Evolutionary conservation across 1,284 basidiomycete species (phyloP), one percentile per base, ranked within the genome.

Genomic region (Microbotryum intermedium): DNA sequence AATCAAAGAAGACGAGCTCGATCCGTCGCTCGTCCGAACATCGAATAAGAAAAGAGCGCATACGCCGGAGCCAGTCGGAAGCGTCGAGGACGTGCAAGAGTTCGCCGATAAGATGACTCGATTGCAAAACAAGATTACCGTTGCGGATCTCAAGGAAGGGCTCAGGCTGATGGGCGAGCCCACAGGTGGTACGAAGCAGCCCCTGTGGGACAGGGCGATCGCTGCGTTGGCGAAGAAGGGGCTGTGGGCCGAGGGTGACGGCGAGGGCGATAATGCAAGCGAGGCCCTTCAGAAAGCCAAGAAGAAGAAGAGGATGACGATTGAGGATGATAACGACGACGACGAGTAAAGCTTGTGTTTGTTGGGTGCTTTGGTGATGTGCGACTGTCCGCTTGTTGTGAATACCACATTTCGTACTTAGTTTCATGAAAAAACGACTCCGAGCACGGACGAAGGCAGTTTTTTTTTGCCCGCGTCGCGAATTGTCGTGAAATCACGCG

Each of bases 131-230:
- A 53, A 64, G 29, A 39, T 64, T 34, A 66, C 55, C 29, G 53
- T 64, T 23, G 58, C 53, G 43, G 45, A 57, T 9, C 57, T 70
- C 46, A 70, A 68, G 51, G 30, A 51, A 8, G 63, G 56, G 6
- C 50, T 68, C 25, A 66, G 53, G 49, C 39, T 43, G 18, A 60
- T 68, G 42, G 55, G 58, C 18, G 43, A 55, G 23, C 39, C 46
- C 23, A 50, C 30, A 18, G 26, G 50, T 9, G 58, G 66, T 3
- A 64, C 48, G 26, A 70, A 70, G 59, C 56, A 47, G 9, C 68
- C 66, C 10, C 50, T 70, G 26, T 11, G 60, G 13, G 53, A 55
- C 8, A 29, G 60, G 4, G 55, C 55, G 18, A 47, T 51, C 26
- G 60, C 30, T 21, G 64, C 61, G 28, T 53, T 70, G 23, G n/a